Percentiles rank a stretch among this genome's conserved stretches.
phyloP scores from a whole-genome alignment of 1,284 basidiomycete genomes.

The Marasmius oreades region DNA sequence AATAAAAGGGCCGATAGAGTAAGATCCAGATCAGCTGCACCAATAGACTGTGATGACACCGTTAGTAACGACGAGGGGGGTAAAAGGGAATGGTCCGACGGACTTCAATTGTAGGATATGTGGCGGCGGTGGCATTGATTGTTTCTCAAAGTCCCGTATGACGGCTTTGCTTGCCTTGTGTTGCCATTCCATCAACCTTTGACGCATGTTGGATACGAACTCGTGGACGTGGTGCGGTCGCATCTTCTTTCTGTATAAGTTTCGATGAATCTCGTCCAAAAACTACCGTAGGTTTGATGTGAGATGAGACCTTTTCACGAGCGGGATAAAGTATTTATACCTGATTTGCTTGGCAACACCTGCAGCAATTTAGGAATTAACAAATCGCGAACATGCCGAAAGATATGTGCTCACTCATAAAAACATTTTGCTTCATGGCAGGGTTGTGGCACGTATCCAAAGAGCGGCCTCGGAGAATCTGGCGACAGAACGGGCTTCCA shows the following conservation, averaged over 20 bases:
- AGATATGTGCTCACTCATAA: conserved; percentile 11
- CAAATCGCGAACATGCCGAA: neutral
- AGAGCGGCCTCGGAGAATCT: conserved; percentile 10
- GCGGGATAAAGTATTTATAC: neutral
- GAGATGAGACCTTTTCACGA: neutral
- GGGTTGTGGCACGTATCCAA: conserved; percentile 13
- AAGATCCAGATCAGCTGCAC: conserved; percentile 15
- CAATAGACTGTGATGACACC: conserved; percentile 5
- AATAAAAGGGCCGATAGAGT: conserved; percentile 16
- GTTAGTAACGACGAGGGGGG: neutral
- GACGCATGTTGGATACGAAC: conserved; percentile 12
- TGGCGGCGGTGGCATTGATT: conserved; percentile 10
- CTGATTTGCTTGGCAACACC: conserved; percentile 10
- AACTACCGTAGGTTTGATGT: neutral
- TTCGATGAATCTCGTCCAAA: conserved; percentile 13
- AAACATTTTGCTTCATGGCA: conserved; percentile 13
- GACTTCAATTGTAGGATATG: conserved; percentile 16
- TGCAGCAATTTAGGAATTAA: neutral
- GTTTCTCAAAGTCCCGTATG: conserved; percentile 4
- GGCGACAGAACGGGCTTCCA: conserved; percentile 10
- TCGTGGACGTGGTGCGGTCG: conserved; percentile 7
- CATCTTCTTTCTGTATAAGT: conserved; percentile 11
- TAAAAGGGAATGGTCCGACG: neutral
- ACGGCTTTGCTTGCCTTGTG: conserved; percentile 5
- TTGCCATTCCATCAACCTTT: conserved; percentile 12